Base-by-base conservation (phyloP, 495 filamentous ascomycete genomes). In the Penicillium canariense region DNA sequence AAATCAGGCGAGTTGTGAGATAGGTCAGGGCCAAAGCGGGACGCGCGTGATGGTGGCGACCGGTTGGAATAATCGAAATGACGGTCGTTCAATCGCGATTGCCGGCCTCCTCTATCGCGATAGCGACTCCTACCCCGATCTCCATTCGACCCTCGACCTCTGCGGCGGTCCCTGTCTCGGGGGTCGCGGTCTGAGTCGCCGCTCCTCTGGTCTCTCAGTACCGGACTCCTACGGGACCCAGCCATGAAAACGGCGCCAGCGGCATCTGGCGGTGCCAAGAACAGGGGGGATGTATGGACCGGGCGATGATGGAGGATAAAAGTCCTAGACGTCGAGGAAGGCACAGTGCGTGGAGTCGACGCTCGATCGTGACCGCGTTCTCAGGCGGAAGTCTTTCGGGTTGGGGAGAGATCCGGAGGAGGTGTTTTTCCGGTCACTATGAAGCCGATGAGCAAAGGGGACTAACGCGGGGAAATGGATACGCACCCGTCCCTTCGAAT, bases 131-230 rank as follows among this genome's bases (percentile, higher is more conserved):
- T 67, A n/a, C 68, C 67, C 45, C 71, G 62, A 50, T 75, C 72
- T 45, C 69, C 69, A 59, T 71, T 63, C 46, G 71, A 69, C 18
- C 67, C 68, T 63, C 70, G 72, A 62, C 71, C 63, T 63, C 73
- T 68, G 55, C 70, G 62, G 56, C 62, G 61, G 50, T 73, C 73
- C 49, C 63, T 63, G 49, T 68, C 65, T 55, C 66, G 68, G 45
- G 68, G 67, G 48, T 76, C 72, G 55, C 69, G 68, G 50, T 81
- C 71, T 55, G 66, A 65, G 60, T 74, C 66, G 61, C 60, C 68
- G 78, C 80, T 70, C 78, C 76, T 75, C 82, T 82, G 50, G 76
- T 82, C 70, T 83, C 81, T 69, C 73, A 82, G 69, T 68, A 73
- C 68, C 68, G 77, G 77, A 75, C 77, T 82, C 77, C 72, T 74